A percentile compares a stretch with the other conserved stretches of the same genome.
Conservation (phyloP, 192 early-diverging fungal genomes). For the Backusella tuberculispora region DNA sequence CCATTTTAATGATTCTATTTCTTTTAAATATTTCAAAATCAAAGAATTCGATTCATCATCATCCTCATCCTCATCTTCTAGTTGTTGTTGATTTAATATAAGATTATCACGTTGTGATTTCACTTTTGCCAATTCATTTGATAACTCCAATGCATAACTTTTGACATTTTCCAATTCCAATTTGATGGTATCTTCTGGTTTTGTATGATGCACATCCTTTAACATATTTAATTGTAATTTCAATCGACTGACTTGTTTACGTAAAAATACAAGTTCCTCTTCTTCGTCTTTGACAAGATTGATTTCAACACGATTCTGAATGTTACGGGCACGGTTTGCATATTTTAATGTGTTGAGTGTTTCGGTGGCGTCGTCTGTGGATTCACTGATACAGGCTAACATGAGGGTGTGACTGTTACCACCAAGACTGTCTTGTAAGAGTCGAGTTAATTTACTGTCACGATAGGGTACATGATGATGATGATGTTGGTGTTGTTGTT, state of each 20-base stretch:
- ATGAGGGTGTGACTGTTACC: conserved; percentile 93
- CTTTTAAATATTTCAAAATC: not conserved
- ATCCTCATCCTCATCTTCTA: not conserved
- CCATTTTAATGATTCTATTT: conserved; percentile 1
- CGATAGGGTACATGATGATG: conserved; percentile 77
- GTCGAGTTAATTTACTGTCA: conserved; percentile 93
- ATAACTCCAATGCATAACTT: not conserved
- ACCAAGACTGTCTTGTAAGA: conserved; percentile 95
- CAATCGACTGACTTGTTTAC: not conserved
- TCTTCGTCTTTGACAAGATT: not conserved
- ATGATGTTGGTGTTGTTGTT: conserved; percentile 59
- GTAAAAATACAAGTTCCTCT: not conserved
- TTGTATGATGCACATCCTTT: not conserved
- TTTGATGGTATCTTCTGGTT: not conserved
- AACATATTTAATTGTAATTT: not conserved
- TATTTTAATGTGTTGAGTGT: conserved; percentile 95
- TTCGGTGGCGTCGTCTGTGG: conserved; percentile 79
- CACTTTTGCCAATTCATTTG: conserved; percentile 4
- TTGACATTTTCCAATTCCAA: not conserved
- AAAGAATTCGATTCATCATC: not conserved
- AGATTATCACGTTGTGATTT: not conserved
- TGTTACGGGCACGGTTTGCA: conserved; percentile 94
- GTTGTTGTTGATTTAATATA: not conserved
- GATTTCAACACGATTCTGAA: conserved; percentile 38
- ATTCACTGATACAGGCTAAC: conserved; percentile 89